Conservation (phyloP, 176 grass and related monocot genomes). For the Bonia amplexicaulis region DNA sequence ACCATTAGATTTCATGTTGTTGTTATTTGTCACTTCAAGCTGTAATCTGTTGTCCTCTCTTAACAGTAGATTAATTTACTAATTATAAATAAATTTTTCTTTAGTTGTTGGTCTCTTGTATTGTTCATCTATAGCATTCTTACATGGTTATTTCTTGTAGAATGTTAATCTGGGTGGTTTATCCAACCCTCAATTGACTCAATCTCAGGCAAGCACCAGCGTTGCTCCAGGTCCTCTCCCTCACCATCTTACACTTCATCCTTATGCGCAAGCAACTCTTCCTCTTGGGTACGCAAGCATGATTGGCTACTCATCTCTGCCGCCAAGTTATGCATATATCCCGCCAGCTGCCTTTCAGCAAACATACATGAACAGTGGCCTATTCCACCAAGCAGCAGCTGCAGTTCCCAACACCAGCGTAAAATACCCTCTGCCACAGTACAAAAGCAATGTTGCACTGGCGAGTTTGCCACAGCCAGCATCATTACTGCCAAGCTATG, state of each 20-base stretch:
- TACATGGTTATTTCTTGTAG: slow-evolving; percentile 30
- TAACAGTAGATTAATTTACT: background rate
- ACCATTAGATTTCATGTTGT: background rate
- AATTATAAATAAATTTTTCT: background rate
- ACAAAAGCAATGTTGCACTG: slow-evolving; percentile 60
- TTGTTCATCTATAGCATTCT: background rate
- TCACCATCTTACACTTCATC: slow-evolving; percentile 65
- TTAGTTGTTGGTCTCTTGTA: background rate
- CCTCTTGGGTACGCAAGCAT: slow-evolving; percentile 63
- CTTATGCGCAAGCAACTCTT: slow-evolving; percentile 66
- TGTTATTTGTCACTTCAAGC: background rate
- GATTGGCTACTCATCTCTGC: slow-evolving; percentile 72
- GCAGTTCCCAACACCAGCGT: slow-evolving; percentile 46
- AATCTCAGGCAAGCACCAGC: slow-evolving; percentile 47
- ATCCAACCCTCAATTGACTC: slow-evolving; percentile 46
- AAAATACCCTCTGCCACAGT: slow-evolving; percentile 70
- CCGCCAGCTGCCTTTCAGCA: slow-evolving; percentile 62
- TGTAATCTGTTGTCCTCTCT: background rate
- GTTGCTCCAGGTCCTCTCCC: slow-evolving; percentile 52
- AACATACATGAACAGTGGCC: slow-evolving; percentile 45
- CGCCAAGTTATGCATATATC: slow-evolving; percentile 66
- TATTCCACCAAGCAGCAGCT: slow-evolving; percentile 61
- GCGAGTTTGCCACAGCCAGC: slow-evolving; percentile 56
- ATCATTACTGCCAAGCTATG: slow-evolving; percentile 44
- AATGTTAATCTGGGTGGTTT: slow-evolving; percentile 47